phyloP scores from a whole-genome alignment of 2,329 filamentous ascomycete species.

The Diplodia corticola region DNA sequence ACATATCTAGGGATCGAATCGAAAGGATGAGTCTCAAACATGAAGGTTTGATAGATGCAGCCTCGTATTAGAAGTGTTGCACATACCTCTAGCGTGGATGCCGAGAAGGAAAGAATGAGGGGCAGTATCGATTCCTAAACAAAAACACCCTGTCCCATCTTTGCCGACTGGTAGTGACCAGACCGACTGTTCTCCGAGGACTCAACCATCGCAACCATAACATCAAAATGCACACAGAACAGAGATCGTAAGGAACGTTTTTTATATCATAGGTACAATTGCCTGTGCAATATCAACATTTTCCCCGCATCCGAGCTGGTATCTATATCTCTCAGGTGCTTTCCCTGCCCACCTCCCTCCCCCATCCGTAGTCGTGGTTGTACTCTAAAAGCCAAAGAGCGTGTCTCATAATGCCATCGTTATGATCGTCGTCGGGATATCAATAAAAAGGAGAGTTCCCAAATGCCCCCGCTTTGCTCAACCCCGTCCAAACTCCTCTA shows the following conservation, averaged over 20 bases:
- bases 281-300: neutral
- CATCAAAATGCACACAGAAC: neutral
- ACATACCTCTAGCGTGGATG: no score
- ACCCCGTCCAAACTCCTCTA: neutral
- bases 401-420: neutral
- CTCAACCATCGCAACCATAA: no score
- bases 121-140: no score
- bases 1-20: no score
- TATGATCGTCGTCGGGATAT: neutral
- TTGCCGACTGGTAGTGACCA: no score
- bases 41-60: no score
- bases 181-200: no score
- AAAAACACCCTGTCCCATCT: no score
- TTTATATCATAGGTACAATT: neutral
- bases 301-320: neutral
- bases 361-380: neutral
- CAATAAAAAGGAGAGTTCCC: neutral
- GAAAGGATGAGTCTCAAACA: no score
- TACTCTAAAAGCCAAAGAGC: neutral
- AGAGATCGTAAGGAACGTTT: neutral
- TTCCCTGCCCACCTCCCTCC: neutral
- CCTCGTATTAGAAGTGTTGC: no score
- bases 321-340: neutral
- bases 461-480: neutral
- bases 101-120: no score